phyloP scores from a whole-genome alignment of 1,139 yeast genomes.

The Pichia sp. region DNA sequence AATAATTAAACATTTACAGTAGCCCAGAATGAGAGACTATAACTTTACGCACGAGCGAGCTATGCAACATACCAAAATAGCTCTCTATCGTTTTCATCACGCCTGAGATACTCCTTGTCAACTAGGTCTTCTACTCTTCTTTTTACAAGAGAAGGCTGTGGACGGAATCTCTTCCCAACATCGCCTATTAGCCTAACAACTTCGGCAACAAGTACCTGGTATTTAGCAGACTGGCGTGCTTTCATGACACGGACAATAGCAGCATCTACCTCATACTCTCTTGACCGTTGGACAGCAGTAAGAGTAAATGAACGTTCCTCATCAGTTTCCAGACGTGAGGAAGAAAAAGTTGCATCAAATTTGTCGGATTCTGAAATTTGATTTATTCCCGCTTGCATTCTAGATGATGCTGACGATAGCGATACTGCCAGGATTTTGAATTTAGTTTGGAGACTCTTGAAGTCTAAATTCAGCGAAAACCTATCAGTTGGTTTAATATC shows the following conservation, averaged over 20 bases:
- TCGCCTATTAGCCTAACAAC: slow-evolving; percentile 46
- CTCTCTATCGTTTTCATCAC: slow-evolving; percentile 60
- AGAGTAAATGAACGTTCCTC: slow-evolving; percentile 40
- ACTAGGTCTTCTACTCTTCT: slow-evolving; percentile 75
- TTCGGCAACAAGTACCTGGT: slow-evolving; percentile 63
- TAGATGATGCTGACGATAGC: slow-evolving; percentile 23
- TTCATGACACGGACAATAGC: slow-evolving; percentile 89
- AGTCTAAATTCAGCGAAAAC: slow-evolving; percentile 66
- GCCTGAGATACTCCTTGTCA: slow-evolving; percentile 76
- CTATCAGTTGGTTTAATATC: slow-evolving; percentile 61
- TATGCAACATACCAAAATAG: slow-evolving; percentile 71
- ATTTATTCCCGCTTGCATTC: background rate
- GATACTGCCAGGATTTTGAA: slow-evolving; percentile 78
- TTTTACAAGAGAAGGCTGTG: slow-evolving; percentile 59
- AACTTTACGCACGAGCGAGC: background rate
- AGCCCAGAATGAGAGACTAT: background rate
- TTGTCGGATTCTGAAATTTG: background rate
- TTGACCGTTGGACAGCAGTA: slow-evolving; percentile 40
- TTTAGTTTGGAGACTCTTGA: slow-evolving; percentile 65
- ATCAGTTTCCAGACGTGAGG: slow-evolving; percentile 36
- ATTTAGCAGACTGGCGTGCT: slow-evolving; percentile 56
- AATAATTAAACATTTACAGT: background rate
- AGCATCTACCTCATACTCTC: slow-evolving; percentile 71
- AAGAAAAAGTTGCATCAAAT: slow-evolving; percentile 40
- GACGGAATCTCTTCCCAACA: slow-evolving; percentile 59